Evolutionary conservation across 2,329 filamentous ascomycete species (phyloP).

Genomic region (Pseudocercospora ulei): DNA sequence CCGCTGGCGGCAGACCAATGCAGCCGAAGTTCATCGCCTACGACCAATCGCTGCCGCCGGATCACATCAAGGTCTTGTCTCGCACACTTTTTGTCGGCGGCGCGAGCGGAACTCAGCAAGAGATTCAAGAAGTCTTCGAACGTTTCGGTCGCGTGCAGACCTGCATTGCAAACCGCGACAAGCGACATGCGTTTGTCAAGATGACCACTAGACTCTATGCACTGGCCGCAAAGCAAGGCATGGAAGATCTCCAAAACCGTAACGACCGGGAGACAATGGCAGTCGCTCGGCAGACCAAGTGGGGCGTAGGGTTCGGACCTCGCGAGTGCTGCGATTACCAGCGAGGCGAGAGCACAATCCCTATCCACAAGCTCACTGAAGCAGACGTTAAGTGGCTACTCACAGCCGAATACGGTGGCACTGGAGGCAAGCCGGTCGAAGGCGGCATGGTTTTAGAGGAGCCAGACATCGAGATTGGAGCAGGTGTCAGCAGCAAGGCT

Average conservation of each 20-base stretch:
- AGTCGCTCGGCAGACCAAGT: conserved; percentile 63
- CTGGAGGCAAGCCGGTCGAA: conserved; percentile 71
- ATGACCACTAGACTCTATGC: conserved; percentile 88
- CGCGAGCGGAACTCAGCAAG: conserved; percentile 67
- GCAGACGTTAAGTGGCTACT: conserved; percentile 96
- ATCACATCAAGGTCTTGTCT: conserved; percentile 83
- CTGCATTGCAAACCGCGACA: conserved; percentile 96
- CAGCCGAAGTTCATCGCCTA: conserved; percentile 68
- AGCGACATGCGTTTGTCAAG: conserved; percentile 97
- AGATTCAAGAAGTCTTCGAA: conserved; percentile 70
- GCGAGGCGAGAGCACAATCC: conserved; percentile 84
- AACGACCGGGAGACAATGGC: conserved; percentile 63
- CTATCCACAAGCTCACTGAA: conserved; percentile 83
- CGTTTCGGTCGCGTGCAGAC: conserved; percentile 84
- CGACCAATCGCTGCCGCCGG: conserved; percentile 62
- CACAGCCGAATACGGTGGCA: conserved; percentile 85
- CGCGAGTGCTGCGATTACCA: conserved; percentile 95
- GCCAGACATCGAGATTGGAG: conserved; percentile 96
- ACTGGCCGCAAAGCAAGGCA: conserved; percentile 69
- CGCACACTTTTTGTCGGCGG: conserved; percentile 94
- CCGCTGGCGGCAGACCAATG: conserved; percentile 33
- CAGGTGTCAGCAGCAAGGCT: conserved; percentile 84
- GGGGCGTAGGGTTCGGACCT: conserved; percentile 95
- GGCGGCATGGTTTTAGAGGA: conserved; percentile 85
- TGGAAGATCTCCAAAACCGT: conserved; percentile 83